Conservation (phyloP, 495 filamentous ascomycete genomes). For the Tetracladium marchalianum region DNA sequence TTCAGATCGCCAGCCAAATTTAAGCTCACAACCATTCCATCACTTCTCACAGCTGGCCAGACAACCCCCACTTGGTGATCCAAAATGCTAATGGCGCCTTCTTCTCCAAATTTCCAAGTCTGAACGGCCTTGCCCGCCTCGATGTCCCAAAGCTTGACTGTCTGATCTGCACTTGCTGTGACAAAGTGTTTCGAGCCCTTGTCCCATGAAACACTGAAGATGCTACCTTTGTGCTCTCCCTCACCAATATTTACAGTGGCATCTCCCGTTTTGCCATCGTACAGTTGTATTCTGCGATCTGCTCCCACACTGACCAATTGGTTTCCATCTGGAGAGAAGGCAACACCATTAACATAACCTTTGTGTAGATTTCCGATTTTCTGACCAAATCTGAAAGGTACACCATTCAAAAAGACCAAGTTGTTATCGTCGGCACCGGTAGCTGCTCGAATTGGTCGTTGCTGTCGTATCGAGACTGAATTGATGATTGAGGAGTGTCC, state of each 20-base stretch:
- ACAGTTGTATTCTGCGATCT: slow-evolving; percentile 83
- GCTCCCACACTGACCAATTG: slow-evolving; percentile 80
- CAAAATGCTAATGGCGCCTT: slow-evolving; percentile 58
- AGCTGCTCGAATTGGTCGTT: slow-evolving; percentile 79
- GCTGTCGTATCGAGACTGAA: slow-evolving; percentile 77
- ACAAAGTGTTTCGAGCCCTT: slow-evolving; percentile 82
- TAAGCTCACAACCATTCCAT: slow-evolving; percentile 81
- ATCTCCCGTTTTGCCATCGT: slow-evolving; percentile 91
- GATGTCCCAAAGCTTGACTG: slow-evolving; percentile 81
- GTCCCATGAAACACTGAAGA: slow-evolving; percentile 86
- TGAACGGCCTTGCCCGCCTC: slow-evolving; percentile 66
- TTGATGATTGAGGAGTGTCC: slow-evolving; percentile 90
- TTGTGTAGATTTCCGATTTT: slow-evolving; percentile 67
- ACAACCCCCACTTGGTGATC: slow-evolving; percentile 94
- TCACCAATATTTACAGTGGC: slow-evolving; percentile 66
- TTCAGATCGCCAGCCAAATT: slow-evolving; percentile 83
- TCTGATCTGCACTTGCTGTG: slow-evolving; percentile 88
- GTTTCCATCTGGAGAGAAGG: slow-evolving; percentile 83
- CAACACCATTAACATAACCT: slow-evolving; percentile 78
- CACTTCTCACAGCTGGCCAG: slow-evolving; percentile 75
- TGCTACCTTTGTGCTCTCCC: slow-evolving; percentile 78
- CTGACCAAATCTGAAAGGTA: slow-evolving; percentile 87
- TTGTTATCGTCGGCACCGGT: slow-evolving; percentile 84
- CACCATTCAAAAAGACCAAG: slow-evolving; percentile 85
- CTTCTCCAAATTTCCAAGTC: slow-evolving; percentile 81